Conservation (phyloP, 768 basidiomycete species). For the Lactarius vividus region DNA sequence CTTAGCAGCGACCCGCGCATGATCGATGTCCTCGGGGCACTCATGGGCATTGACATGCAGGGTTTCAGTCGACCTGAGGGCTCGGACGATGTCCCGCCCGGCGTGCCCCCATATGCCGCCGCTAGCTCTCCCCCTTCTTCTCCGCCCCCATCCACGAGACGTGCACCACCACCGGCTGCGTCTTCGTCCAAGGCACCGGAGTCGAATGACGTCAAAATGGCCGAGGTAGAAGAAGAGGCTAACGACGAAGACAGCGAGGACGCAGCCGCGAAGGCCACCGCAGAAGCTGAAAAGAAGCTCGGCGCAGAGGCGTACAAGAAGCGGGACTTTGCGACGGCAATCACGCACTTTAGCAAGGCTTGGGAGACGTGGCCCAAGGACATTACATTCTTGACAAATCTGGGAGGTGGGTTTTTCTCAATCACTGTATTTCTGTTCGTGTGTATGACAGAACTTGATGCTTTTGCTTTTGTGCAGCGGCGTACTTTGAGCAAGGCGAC, state of each 20-base stretch:
- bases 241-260: slow-evolving; percentile 58
- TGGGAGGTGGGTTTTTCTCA: slow-evolving; percentile 54
- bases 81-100: slow-evolving; percentile 73
- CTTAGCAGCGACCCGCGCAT: slow-evolving; percentile 80
- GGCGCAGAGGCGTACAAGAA: slow-evolving; percentile 85
- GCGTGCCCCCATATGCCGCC: slow-evolving; percentile 42
- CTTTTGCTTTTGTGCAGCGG: slow-evolving; percentile 50
- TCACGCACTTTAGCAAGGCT: slow-evolving; percentile 73
- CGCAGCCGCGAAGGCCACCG: slow-evolving; percentile 69
- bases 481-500: slow-evolving; percentile 90
- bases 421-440: background rate
- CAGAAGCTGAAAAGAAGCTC: slow-evolving; percentile 73
- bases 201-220: slow-evolving; percentile 62
- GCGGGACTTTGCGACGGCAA: slow-evolving; percentile 76
- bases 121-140: slow-evolving; percentile 41
- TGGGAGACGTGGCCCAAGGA: slow-evolving; percentile 96
- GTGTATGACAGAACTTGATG: slow-evolving; percentile 8
- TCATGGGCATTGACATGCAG: slow-evolving; percentile 92
- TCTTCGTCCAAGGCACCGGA: slow-evolving; percentile 33
- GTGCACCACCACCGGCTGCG: slow-evolving; percentile 34
- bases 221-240: slow-evolving; percentile 39
- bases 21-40: slow-evolving; percentile 89
- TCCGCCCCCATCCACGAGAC: slow-evolving; percentile 39
- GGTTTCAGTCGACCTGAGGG: slow-evolving; percentile 83
- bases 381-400: slow-evolving; percentile 88